Evolutionary conservation across 2,329 filamentous ascomycete genomes (phyloP).

Genomic region (Fusarium succisae): DNA sequence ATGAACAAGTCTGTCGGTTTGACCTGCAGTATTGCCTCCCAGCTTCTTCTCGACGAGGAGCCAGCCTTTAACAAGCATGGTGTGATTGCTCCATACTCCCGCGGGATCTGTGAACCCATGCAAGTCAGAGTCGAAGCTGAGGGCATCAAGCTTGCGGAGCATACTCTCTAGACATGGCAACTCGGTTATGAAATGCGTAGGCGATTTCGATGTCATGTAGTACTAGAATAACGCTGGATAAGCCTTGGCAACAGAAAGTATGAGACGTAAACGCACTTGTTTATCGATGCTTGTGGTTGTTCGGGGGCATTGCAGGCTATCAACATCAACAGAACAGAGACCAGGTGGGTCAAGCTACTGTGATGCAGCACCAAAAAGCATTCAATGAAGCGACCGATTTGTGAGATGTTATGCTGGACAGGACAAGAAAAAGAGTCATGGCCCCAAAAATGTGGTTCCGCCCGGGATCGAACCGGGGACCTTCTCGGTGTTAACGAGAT

Average conservation of each 20-base stretch:
- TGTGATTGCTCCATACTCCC: not conserved
- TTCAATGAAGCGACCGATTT: too few species aligned
- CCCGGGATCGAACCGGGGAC: constrained; percentile 47
- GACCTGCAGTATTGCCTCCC: not conserved
- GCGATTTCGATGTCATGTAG: fast-evolving
- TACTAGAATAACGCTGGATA: too few species aligned
- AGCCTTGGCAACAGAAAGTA: too few species aligned
- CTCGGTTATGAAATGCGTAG: too few species aligned
- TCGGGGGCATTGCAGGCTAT: too few species aligned
- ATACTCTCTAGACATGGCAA: not conserved
- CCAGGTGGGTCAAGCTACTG: too few species aligned
- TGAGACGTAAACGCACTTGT: too few species aligned
- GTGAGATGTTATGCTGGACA: too few species aligned
- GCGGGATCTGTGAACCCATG: not conserved
- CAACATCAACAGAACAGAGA: too few species aligned
- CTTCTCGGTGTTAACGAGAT: constrained; percentile 47
- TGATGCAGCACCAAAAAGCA: too few species aligned
- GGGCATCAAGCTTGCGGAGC: not conserved
- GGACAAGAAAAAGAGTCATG: fast-evolving
- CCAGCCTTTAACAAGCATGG: not conserved
- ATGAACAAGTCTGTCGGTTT: not conserved
- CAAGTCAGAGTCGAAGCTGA: not conserved
- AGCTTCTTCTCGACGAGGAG: not conserved
- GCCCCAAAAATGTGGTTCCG: constrained; percentile 39
- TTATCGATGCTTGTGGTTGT: too few species aligned